Evolutionary conservation across 2,329 filamentous ascomycete species (phyloP).

Genomic region (Pyrenochaeta sp.): DNA sequence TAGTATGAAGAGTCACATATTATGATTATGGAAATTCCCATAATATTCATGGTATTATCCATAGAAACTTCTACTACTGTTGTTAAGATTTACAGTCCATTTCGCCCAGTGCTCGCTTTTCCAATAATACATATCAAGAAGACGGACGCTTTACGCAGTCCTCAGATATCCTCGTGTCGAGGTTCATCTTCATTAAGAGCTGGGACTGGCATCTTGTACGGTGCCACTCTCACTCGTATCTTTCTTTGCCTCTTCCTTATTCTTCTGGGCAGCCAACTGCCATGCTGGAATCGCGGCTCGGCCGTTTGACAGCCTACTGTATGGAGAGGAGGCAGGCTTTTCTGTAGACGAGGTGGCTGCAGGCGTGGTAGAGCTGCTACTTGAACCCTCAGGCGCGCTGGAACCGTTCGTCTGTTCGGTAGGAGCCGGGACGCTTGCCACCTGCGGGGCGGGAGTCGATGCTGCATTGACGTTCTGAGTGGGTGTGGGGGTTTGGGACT

Average conservation of each 20-base stretch:
- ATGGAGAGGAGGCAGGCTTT: conserved; percentile 39
- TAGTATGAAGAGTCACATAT: no score
- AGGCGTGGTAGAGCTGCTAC: conserved; percentile 19
- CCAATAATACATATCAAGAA: conserved; percentile 16
- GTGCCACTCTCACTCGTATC: conserved; percentile 50
- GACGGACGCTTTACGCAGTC: conserved; percentile 9
- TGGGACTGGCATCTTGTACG: conserved; percentile 38
- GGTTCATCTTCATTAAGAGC: conserved; percentile 23
- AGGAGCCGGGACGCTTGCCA: conserved; percentile 20
- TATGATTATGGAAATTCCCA: no score
- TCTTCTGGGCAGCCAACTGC: conserved; percentile 61
- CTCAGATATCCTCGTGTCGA: not conserved
- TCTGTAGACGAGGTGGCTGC: conserved; percentile 35
- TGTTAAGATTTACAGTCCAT: not conserved
- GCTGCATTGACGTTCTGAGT: conserved; percentile 35
- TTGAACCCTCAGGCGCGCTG: conserved; percentile 27
- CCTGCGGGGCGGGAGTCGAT: conserved; percentile 23
- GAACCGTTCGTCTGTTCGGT: conserved; percentile 30
- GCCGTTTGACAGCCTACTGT: conserved; percentile 41
- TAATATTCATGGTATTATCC: not conserved
- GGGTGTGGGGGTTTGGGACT: conserved; percentile 24
- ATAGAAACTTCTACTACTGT: no score
- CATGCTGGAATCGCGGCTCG: conserved; percentile 60
- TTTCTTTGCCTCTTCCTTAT: conserved; percentile 54
- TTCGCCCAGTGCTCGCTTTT: not conserved